Evolutionary conservation across 2,329 filamentous ascomycete species (phyloP), one percentile per base, ranked within the genome.

Genomic region (Lecanicillium sp.): DNA sequence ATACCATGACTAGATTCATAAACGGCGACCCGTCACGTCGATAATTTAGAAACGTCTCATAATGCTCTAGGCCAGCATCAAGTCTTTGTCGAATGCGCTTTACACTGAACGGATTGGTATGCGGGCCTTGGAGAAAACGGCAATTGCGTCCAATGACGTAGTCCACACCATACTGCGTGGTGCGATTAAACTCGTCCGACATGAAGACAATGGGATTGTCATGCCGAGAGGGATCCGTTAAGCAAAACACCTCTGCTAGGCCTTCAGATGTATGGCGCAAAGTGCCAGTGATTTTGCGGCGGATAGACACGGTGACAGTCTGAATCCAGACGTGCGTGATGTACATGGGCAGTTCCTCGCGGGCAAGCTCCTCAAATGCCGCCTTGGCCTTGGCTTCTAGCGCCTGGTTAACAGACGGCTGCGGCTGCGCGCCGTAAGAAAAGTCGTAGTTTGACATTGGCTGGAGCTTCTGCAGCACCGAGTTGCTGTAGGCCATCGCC

Each of bases 121-220:
- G 75, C 0, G 83, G 83, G 0, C 85, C 84, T 55, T 88, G 84
- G 2, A 89, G 70, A 50, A 89, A 88, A 7, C 84, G 77, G 49
- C 84, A 88, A 46, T 89, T 89, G 22, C 81, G 76, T 0, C 84
- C 84, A 14, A 89, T 73, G 3, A 79, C 74, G 53, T 88, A 86
- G 40, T 42, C 44, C 2, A 48, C 43, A 3, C 81, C 81, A 51
- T 87, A 87, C 50, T 87, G 81, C 1, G 81, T 87, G 4, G 79
- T 84, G 27, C 74, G 69, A 47, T 84, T 74, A 48, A 86, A 87
- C 58, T 84, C 81, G 66, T 86, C 79, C 1, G 81, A 86, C 13
- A 81, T 80, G 58, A 87, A 86, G 2, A 87, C 75, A 43, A 87
- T 84, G 1, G 82, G 83, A 52, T 87, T 86, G 45, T 86, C 83